Evolutionary conservation across 2,329 filamentous ascomycete genomes (phyloP).

Genomic region (Phialophora tarda): DNA sequence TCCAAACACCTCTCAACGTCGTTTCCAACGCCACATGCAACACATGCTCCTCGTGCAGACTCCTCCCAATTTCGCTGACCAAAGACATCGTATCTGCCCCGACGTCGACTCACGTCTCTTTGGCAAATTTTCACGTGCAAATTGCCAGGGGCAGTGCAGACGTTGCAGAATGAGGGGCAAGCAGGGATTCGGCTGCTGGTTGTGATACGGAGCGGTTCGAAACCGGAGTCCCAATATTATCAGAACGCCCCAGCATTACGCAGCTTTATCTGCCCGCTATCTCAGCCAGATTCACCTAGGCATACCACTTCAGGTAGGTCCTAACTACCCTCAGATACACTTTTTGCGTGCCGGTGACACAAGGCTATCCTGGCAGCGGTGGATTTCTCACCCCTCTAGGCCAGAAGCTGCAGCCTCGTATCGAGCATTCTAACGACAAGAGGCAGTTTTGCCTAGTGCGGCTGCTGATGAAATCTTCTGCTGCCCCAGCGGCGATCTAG

Average conservation of each 20-base stretch:
- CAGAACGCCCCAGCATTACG: conserved; percentile 9
- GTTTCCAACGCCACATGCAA: conserved; percentile 11
- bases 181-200: conserved; percentile 4
- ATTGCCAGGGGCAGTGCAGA: conserved; percentile 1
- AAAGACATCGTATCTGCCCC: conserved; percentile 4
- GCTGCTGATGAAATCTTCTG: conserved; percentile 2
- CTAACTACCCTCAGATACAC: not conserved
- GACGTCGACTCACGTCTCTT: not conserved
- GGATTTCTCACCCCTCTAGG: not conserved
- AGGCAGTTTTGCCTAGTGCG: not conserved
- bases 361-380: conserved; percentile 6
- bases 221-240: conserved; percentile 11
- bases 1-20: not conserved
- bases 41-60: not conserved
- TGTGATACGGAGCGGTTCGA: conserved; percentile 17
- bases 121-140: conserved; percentile 21
- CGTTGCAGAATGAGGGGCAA: conserved; percentile 1
- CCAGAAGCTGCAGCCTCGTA: conserved; percentile 13
- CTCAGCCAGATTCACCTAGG: conserved; percentile 4
- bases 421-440: not conserved
- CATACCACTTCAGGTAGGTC: conserved; percentile 11
- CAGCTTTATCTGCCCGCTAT: conserved; percentile 20
- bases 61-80: conserved; percentile 12
- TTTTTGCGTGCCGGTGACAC: not conserved
- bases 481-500: not conserved